Percentiles rank a stretch among this genome's conserved stretches.
Conservation (phyloP, 225 moss, liverwort and hornwort species). For the Pleurozium schreberi region DNA sequence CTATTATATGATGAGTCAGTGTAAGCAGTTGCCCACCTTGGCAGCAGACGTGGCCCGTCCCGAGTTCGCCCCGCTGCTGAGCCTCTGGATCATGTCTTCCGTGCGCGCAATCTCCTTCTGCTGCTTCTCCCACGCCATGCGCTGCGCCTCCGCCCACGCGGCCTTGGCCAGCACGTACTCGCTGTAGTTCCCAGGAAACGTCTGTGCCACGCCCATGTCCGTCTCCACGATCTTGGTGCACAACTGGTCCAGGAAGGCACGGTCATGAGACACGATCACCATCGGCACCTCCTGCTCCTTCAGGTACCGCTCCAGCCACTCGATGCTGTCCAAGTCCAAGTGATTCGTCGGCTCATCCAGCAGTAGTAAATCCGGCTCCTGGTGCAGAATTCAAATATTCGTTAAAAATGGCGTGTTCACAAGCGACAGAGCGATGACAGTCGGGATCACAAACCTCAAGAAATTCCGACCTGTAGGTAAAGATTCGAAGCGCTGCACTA, state of each 20-base stretch:
- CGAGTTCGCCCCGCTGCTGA: slow-evolving; percentile 86
- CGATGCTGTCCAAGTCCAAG: slow-evolving; percentile 89
- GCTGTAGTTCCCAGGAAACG: slow-evolving; percentile 87
- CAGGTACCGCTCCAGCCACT: slow-evolving; percentile 86
- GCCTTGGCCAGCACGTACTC: slow-evolving; percentile 77
- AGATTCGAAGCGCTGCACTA: neutral
- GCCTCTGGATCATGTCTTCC: slow-evolving; percentile 85
- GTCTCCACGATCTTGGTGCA: slow-evolving; percentile 98
- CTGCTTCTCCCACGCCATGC: slow-evolving; percentile 96
- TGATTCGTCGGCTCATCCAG: slow-evolving; percentile 97
- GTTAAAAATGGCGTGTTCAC: too few species aligned
- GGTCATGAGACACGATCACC: slow-evolving; percentile 93
- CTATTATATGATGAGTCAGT: neutral
- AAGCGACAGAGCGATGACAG: neutral
- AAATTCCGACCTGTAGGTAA: neutral
- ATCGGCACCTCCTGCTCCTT: slow-evolving; percentile 95
- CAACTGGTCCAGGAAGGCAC: slow-evolving; percentile 90
- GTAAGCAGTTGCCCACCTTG: slow-evolving; percentile 18
- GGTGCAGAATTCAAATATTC: neutral
- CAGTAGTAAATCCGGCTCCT: slow-evolving; percentile 79
- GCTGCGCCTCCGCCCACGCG: slow-evolving; percentile 68
- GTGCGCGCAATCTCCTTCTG: slow-evolving; percentile 87
- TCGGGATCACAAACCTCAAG: neutral
- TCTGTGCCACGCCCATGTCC: slow-evolving; percentile 94
- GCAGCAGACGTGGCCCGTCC: slow-evolving; percentile 95